These are phyloP conservation scores for Eucalyptus tenuipes DNA, from an alignment of 345 rosid species.

Conservation along the genomic window DNA sequence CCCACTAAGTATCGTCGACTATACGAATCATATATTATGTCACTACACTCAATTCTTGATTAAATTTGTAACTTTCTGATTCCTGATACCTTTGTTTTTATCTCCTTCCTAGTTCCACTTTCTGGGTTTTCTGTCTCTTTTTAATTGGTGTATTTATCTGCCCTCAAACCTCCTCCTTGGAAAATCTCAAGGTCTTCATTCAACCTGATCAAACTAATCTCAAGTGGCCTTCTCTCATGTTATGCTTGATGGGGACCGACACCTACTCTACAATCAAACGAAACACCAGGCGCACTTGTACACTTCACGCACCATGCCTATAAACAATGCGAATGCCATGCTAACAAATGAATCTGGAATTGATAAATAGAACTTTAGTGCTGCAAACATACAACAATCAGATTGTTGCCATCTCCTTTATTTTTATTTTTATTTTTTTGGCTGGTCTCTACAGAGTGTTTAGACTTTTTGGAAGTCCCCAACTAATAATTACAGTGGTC, in stretches of 20 bases:
- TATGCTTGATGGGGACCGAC: background rate
- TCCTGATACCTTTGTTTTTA: background rate
- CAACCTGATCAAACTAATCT: background rate
- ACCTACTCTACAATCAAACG: background rate
- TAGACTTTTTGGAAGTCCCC: no score
- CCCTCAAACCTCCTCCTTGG: background rate
- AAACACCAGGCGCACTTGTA: background rate
- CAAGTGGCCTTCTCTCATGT: background rate
- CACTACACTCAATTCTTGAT: conserved; percentile 30
- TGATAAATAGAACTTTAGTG: no score
- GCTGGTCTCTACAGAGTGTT: no score
- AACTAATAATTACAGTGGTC: no score
- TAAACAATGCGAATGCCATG: rapidly evolving
- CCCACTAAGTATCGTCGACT: rapidly evolving
- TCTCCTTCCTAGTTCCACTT: background rate
- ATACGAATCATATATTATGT: rapidly evolving
- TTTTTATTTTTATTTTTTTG: no score
- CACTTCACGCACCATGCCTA: background rate
- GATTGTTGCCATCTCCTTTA: no score
- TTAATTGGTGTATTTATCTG: rapidly evolving
- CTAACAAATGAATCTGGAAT: no score
- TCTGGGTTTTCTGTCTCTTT: background rate
- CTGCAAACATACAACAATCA: no score
- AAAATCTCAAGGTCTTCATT: background rate
- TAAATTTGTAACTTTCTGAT: background rate